Conservation (phyloP, 1,284 basidiomycete species). For the Ceratobasidium sp. region DNA sequence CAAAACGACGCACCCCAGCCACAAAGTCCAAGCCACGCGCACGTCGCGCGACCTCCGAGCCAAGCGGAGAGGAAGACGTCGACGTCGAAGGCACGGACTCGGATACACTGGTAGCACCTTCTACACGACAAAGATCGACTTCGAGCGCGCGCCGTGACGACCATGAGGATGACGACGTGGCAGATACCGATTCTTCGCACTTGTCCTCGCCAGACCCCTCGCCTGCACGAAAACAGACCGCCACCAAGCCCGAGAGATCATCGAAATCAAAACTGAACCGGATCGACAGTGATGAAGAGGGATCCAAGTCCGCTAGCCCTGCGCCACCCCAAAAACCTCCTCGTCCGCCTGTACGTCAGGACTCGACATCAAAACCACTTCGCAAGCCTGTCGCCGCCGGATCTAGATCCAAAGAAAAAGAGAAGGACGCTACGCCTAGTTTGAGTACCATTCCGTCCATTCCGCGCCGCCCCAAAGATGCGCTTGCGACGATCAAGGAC, state of each 20-base stretch:
- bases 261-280: conserved; percentile 2
- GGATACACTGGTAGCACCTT: neutral
- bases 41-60: neutral
- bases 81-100: conserved; percentile 20
- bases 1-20: conserved; percentile 15
- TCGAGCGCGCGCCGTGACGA: neutral
- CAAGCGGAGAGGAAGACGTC: neutral
- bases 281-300: conserved; percentile 24
- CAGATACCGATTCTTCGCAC: neutral
- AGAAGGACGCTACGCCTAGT: neutral
- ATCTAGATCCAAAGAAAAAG: conserved; percentile 13
- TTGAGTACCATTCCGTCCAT: conserved; percentile 23
- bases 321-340: neutral
- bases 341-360: conserved; percentile 10
- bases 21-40: neutral
- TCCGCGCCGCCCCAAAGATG: conserved; percentile 26
- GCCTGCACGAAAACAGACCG: conserved; percentile 1
- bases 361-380: conserved; percentile 14
- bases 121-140: neutral
- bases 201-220: conserved; percentile 1
- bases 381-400: conserved; percentile 20
- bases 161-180: conserved; percentile 10
- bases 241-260: neutral
- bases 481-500: conserved; percentile 13
- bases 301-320: neutral